Base-by-base conservation (phyloP, 768 basidiomycete genomes). In the Mycena capillaripes region DNA sequence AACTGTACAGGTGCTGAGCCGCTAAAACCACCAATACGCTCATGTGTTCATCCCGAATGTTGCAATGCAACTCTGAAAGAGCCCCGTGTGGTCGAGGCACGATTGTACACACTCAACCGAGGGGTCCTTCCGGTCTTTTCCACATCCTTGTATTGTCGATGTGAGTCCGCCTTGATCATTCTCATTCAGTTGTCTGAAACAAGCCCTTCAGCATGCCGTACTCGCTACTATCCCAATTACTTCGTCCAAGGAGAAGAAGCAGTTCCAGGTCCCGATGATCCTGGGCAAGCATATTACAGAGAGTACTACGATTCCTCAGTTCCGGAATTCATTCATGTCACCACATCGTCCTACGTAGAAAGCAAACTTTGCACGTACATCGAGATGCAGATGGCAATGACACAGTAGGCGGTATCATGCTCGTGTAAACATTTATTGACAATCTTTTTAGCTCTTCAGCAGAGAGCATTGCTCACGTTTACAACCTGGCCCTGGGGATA, bases 71-170 rank as follows among this genome's bases (percentile, higher is more conserved):
- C 23, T 2, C 53, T 27, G 1, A 63, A 29, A 23, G 27, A 29
- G 25, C 30, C 48, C 23, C 34, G 25, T 9, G n/a, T 42, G 9
- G 36, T 52, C 3, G 69, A 57, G n/a, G 68, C 59, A 0, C 10
- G 69, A 21, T 11, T 70, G 5, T 70, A 46, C 48, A 70, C 69
- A 19, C 53, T 70, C 9, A 38, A 42, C 16, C 69, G 69, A 0
- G 69, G 69, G 0, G 44, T 70, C 5, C 40, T 70, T 2, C 69
- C 69, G 12, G 55, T 70, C 4, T 62, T 70, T 40, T 70, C 60
- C n/a, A 30, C 57, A 29, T 70, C 69, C 32, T 44, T 63, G 3
- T 57, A 63, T 21, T 68, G 66, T 16, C 66, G 46, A 4, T 1
- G 66, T 68, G 34, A 8, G 65, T 36, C 30, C 4, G 8, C 32